These are phyloP conservation scores for Plectosphaerella sp. DNA, from an alignment of 2,329 filamentous ascomycete species.

Conservation along the genomic window DNA sequence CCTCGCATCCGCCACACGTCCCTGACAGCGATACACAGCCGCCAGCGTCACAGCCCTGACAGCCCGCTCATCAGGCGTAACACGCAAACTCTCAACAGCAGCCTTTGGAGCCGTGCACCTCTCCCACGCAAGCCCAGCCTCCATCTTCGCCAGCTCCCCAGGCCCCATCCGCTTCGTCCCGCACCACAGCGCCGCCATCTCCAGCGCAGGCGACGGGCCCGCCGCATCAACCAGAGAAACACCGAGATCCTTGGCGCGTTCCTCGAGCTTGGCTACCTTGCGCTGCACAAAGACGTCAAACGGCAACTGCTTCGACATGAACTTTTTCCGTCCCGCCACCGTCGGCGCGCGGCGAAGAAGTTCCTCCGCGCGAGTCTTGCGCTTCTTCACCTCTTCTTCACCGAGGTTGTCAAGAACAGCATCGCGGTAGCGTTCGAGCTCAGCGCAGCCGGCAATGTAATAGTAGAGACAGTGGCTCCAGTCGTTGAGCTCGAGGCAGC, in stretches of 20 bases:
- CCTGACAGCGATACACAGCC: conserved; percentile 60
- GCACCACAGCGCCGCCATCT: conserved; percentile 95
- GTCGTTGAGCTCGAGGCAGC: conserved; percentile 75
- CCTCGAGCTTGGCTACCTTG: conserved; percentile 87
- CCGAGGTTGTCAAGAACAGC: conserved; percentile 32
- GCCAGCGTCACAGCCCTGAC: conserved; percentile 64
- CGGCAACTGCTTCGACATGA: conserved; percentile 85
- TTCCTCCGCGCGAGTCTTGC: conserved; percentile 63
- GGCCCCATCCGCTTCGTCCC: conserved; percentile 76
- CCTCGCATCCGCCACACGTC: conserved; percentile 61
- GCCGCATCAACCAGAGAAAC: conserved; percentile 74
- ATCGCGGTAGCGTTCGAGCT: conserved; percentile 77
- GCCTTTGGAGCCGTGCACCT: conserved; percentile 49
- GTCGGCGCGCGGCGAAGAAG: conserved; percentile 68
- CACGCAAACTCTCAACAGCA: conserved; percentile 38
- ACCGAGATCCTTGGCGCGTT: conserved; percentile 61
- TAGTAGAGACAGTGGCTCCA: conserved; percentile 91
- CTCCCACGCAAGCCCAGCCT: conserved; percentile 60
- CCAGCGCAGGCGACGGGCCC: conserved; percentile 74
- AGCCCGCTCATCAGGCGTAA: conserved; percentile 55
- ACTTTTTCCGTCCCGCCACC: conserved; percentile 77
- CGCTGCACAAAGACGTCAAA: conserved; percentile 82
- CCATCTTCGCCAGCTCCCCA: conserved; percentile 58
- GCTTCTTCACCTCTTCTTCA: conserved; percentile 41
- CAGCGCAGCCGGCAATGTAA: conserved; percentile 75